phyloP scores from a whole-genome alignment of 768 basidiomycete species.

The Mycena rosella region DNA sequence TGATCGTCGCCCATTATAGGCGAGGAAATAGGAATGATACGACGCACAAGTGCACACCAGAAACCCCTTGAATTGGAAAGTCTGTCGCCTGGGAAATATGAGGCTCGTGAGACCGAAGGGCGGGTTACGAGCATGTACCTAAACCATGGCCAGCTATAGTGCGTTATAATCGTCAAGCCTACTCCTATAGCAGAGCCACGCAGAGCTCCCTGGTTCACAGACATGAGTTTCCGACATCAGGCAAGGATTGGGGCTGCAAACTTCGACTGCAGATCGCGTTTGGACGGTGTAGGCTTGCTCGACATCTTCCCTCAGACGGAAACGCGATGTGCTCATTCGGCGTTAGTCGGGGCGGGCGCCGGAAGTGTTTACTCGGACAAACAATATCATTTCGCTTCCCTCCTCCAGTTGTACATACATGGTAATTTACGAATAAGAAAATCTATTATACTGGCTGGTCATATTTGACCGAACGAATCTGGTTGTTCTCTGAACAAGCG shows the following conservation, averaged over 20 bases:
- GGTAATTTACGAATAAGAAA: not conserved
- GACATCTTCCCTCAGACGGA: constrained; percentile 65
- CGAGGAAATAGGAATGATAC: constrained; percentile 35
- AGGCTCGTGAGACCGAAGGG: not conserved
- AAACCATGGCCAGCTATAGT: constrained; percentile 81
- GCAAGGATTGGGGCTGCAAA: constrained; percentile 42
- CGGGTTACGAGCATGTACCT: constrained; percentile 56
- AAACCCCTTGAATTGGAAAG: constrained; percentile 85
- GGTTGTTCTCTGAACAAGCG: constrained; percentile 55
- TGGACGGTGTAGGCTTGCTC: constrained; percentile 72
- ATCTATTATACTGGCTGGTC: constrained; percentile 1
- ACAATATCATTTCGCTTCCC: too few relatives aligned
- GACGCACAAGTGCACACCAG: constrained; percentile 76
- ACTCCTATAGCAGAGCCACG: constrained; percentile 69
- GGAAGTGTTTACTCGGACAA: too few relatives aligned
- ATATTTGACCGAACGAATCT: constrained; percentile 41
- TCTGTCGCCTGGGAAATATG: constrained; percentile 71
- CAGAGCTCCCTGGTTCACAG: constrained; percentile 61
- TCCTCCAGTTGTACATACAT: not conserved
- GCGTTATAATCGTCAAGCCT: constrained; percentile 62
- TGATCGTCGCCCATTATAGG: constrained; percentile 30
- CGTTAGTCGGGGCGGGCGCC: too few relatives aligned
- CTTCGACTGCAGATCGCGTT: constrained; percentile 68
- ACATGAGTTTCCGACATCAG: constrained; percentile 20
- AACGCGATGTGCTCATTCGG: constrained; percentile 39